A percentile compares a stretch with the other conserved stretches of the same genome.
These are phyloP conservation scores for Sporothrix globosa DNA, from an alignment of 2,329 filamentous ascomycete species.

Conservation along the genomic window DNA sequence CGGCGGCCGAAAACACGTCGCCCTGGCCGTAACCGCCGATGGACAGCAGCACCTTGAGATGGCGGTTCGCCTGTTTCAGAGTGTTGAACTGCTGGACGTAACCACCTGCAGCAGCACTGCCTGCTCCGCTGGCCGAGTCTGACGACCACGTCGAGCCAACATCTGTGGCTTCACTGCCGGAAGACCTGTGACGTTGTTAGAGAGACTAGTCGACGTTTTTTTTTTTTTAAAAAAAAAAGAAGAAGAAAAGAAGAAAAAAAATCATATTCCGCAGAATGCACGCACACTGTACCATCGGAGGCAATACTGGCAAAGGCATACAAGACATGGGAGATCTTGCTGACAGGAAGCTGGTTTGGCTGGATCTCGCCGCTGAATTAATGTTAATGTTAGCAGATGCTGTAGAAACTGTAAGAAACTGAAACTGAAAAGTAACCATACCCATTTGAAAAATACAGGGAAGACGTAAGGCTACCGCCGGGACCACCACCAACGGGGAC, in stretches of 20 bases:
- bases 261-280: background rate
- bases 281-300: slow-evolving; percentile 52
- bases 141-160: background rate
- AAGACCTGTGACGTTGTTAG: slow-evolving; percentile 30
- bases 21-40: slow-evolving; percentile 83
- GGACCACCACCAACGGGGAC: background rate
- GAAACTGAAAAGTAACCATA: slow-evolving; percentile 39
- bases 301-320: slow-evolving; percentile 59
- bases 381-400: slow-evolving; percentile 34
- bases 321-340: slow-evolving; percentile 73
- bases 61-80: slow-evolving; percentile 74
- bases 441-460: slow-evolving; percentile 61
- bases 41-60: slow-evolving; percentile 77
- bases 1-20: slow-evolving; percentile 66
- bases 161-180: slow-evolving; percentile 2
- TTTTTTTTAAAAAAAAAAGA: slow-evolving; percentile 26
- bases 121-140: slow-evolving; percentile 51
- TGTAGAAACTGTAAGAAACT: too few relatives aligned
- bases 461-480: slow-evolving; percentile 43
- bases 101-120: slow-evolving; percentile 73
- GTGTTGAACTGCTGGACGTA: slow-evolving; percentile 76
- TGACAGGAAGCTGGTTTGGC: slow-evolving; percentile 68
- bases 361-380: slow-evolving; percentile 55
- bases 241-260: background rate
- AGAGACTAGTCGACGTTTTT: too few relatives aligned